A percentile compares a stretch with the other conserved stretches of the same genome.
phyloP scores from a whole-genome alignment of 768 basidiomycete species.

The Cyclocybe aegerita region DNA sequence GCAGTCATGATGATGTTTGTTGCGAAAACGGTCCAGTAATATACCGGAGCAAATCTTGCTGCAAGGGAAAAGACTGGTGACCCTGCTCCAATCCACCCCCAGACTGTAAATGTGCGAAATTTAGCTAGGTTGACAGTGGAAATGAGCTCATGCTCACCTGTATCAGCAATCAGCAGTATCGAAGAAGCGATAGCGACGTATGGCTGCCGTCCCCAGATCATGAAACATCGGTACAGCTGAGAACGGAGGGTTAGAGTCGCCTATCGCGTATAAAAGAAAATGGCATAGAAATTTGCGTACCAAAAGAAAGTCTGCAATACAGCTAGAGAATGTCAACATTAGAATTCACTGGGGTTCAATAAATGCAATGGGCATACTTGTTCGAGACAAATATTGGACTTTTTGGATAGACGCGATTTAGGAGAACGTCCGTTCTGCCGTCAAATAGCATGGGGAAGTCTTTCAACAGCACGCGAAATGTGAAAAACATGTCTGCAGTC shows the following conservation, averaged over 20 bases:
- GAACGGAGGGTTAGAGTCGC: neutral
- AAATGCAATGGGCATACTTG: constrained; percentile 1
- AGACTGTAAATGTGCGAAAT: neutral
- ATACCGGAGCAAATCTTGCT: constrained; percentile 4
- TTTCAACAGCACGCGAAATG: constrained; percentile 3
- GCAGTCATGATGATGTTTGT: neutral
- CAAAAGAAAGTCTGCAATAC: neutral
- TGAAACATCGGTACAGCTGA: constrained; percentile 7
- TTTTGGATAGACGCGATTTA: constrained; percentile 6
- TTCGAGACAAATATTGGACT: constrained; percentile 8
- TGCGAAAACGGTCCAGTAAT: constrained; percentile 6
- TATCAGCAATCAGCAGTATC: constrained; percentile 6
- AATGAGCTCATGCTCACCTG: neutral
- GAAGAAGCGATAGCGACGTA: constrained; percentile 1
- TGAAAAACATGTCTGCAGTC: constrained; percentile 3
- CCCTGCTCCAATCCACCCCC: constrained; percentile 9
- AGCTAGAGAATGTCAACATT: neutral
- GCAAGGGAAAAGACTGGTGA: constrained; percentile 2
- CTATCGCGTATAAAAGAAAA: neutral
- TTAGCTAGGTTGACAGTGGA: neutral
- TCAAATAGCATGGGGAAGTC: constrained; percentile 4
- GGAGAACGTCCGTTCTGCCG: neutral
- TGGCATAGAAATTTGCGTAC: neutral
- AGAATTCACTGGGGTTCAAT: neutral
- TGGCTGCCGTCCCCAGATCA: constrained; percentile 4